Base-by-base conservation (phyloP, 2,329 filamentous ascomycete species). In the Neonectria hederae region DNA sequence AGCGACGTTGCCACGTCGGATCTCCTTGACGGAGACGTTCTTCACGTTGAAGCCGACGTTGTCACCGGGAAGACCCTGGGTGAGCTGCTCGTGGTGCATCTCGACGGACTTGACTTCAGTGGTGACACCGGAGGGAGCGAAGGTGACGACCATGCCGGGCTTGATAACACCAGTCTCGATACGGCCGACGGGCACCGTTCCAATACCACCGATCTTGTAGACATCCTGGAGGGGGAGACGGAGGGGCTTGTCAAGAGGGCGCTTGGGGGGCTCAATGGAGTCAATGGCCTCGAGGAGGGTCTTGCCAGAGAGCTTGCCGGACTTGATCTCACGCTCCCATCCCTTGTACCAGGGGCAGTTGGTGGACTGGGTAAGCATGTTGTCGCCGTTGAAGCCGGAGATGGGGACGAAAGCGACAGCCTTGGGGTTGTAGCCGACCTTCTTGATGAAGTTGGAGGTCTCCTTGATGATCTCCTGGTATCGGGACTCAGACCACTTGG, bases 11-110 rank as follows among this genome's bases (percentile, higher is more conserved):
- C 96, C 96, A 97, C 96, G 96, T 86, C 96, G 96, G 82, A 99
- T 97, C 84, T 99, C 96, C 94, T 99, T 99, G 87, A 99, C 96
- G 85, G 96, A 98, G 80, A 99, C 96, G 96, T 99, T 99, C 94
- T 99, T 99, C 87, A 99, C 95, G 93, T 99, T 99, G 94, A 99
- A 99, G 79, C 96, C 96, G 84, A 99, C 96, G 89, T 99, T 99
- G 93, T 99, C 96, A 91, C 96, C 96, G 81, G 96, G 96, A 75
- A 92, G 81, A 92, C 96, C 96, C 90, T 97, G 91, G 74, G 83
- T 69, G 77, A 99, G 94, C 92, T 97, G 94, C 89, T 97, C 93
- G 94, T 98, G 95, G 91, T 97, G 95, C 96, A 99, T 99, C 89
- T 99, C 96, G 80, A 99, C 96, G 85, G 95, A 98, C 94, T 99